These are phyloP conservation scores for Aspergillus tubingensis DNA, from an alignment of 2,329 filamentous ascomycete species.

Conservation along the genomic window DNA sequence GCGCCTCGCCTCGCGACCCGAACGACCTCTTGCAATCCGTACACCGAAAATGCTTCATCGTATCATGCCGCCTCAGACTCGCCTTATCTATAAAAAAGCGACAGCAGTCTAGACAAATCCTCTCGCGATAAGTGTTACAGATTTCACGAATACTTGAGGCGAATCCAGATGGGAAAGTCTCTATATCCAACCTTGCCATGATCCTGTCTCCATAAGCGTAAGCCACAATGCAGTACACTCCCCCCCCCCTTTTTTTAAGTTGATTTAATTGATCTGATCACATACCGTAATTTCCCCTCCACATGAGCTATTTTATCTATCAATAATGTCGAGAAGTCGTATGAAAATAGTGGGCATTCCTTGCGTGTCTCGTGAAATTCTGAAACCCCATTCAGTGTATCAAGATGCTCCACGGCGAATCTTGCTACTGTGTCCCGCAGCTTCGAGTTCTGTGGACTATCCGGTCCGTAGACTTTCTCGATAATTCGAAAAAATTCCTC, in stretches of 20 bases:
- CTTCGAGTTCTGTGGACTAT: background rate
- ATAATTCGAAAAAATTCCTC: background rate
- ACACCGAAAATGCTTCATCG: background rate
- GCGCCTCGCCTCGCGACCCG: no score
- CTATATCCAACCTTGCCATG: background rate
- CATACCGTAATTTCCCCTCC: no score
- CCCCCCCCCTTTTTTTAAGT: no score
- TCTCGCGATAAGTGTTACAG: background rate
- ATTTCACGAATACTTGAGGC: background rate
- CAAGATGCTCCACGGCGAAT: background rate
- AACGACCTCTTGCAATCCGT: background rate
- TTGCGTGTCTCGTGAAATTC: background rate
- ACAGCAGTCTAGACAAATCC: no score
- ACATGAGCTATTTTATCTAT: background rate
- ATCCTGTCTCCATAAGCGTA: background rate
- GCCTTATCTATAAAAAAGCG: background rate
- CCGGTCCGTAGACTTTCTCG: background rate
- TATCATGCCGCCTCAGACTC: background rate
- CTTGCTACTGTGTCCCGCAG: background rate
- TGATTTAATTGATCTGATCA: no score
- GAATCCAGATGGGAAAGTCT: no score
- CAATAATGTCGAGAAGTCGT: background rate
- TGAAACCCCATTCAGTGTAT: background rate
- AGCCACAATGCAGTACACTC: background rate
- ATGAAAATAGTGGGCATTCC: background rate